Conservation (phyloP, 495 filamentous ascomycete species). For the Talaromyces ruber region DNA sequence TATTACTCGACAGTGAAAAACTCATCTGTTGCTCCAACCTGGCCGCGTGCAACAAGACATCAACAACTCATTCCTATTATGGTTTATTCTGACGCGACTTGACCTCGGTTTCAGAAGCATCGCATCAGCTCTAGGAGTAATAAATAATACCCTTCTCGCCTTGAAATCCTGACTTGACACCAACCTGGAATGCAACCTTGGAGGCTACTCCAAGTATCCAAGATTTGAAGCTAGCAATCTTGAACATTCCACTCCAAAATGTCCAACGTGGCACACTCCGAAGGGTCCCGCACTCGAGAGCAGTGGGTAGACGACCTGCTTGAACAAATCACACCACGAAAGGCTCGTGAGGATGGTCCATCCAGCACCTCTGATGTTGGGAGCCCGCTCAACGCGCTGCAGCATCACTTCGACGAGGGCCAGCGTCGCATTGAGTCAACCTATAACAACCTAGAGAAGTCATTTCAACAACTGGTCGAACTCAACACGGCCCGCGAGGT, state of each 20-base stretch:
- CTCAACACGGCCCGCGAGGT: no score
- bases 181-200: background rate
- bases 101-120: background rate
- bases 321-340: no score
- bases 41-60: background rate
- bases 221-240: background rate
- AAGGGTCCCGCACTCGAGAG: no score
- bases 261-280: no score
- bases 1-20: background rate
- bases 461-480: no score
- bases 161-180: background rate
- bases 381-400: no score
- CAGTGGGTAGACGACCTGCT: no score
- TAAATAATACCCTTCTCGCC: background rate
- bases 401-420: no score
- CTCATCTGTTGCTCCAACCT: background rate
- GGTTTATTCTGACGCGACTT: background rate
- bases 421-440: no score
- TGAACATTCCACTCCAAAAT: background rate
- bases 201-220: background rate
- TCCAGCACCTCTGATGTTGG: no score
- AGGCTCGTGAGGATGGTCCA: no score
- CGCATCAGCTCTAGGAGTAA: background rate
- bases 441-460: no score
- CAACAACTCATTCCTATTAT: background rate